These are phyloP conservation scores for Aspergillus proliferans DNA, from an alignment of 2,329 filamentous ascomycete species.

Conservation along the genomic window DNA sequence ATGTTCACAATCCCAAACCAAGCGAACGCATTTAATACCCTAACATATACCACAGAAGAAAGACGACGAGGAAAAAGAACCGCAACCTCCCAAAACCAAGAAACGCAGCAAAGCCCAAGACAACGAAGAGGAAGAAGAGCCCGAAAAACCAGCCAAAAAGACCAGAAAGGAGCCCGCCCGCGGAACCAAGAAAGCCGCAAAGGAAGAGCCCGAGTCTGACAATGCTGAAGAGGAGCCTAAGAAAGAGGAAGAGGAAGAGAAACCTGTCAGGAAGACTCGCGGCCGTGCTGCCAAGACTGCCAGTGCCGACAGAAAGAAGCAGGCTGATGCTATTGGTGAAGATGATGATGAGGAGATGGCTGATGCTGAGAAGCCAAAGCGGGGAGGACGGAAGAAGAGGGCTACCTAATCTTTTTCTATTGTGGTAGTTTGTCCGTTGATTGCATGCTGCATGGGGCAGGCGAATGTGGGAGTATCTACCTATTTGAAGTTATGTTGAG, in stretches of 20 bases:
- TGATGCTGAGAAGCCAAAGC: slow-evolving; percentile 18
- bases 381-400: slow-evolving; percentile 14
- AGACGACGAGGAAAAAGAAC: slow-evolving; percentile 7
- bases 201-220: not conserved
- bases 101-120: slow-evolving; percentile 13
- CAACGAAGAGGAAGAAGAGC: slow-evolving; percentile 6
- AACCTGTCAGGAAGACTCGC: slow-evolving; percentile 6
- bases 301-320: slow-evolving; percentile 12
- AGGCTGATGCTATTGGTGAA: slow-evolving; percentile 8
- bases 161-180: slow-evolving; percentile 6
- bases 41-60: slow-evolving; percentile 10
- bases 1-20: slow-evolving; percentile 4
- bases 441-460: not conserved
- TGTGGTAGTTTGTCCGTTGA: not conserved
- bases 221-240: not conserved
- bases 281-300: slow-evolving; percentile 15
- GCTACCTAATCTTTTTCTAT: slow-evolving; percentile 5
- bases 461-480: not conserved
- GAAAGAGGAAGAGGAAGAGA: not conserved
- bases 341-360: slow-evolving; percentile 1
- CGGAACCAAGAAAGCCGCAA: slow-evolving; percentile 5
- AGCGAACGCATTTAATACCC: not conserved
- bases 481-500: too few relatives aligned
- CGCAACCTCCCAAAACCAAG: slow-evolving; percentile 13
- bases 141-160: slow-evolving; percentile 13